Conservation (phyloP, 305 asterid species). For the Fraxinus velutina region DNA sequence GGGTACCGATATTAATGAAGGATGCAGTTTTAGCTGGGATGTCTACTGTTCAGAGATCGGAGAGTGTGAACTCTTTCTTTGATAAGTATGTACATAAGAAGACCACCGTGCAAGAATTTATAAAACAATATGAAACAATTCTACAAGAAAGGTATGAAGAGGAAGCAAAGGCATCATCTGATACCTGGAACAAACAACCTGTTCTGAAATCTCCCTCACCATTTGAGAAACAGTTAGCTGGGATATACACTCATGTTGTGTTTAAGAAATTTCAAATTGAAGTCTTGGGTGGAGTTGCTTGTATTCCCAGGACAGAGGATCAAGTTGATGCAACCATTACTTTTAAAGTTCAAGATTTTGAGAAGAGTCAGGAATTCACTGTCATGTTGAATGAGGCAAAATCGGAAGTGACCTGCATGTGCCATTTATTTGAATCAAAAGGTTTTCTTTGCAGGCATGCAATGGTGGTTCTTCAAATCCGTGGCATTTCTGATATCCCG, state of each 20-base stretch:
- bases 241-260: conserved; percentile 64
- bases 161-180: conserved; percentile 85
- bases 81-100: conserved; percentile 93
- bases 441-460: conserved; percentile 94
- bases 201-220: conserved; percentile 94
- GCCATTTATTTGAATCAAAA: conserved; percentile 78
- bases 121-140: conserved; percentile 72
- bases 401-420: conserved; percentile 78
- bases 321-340: conserved; percentile 49
- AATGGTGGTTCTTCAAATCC: conserved; percentile 85
- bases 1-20: conserved; percentile 76
- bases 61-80: conserved; percentile 79
- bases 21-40: conserved; percentile 81
- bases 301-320: conserved; percentile 69
- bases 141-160: conserved; percentile 89
- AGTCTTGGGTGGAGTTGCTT: conserved; percentile 94
- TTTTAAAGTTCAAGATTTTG: conserved; percentile 75
- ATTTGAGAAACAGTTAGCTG: conserved; percentile 83
- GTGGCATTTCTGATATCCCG: conserved; percentile 75
- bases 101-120: conserved; percentile 71
- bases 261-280: conserved; percentile 82
- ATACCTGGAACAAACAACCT: conserved; percentile 85
- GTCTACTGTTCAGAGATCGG: conserved; percentile 75
- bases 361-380: conserved; percentile 61
- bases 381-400: conserved; percentile 64